Evolutionary conservation across 208 protist genomes (phyloP).

Genomic region (Blastocrithidia nonstop): DNA sequence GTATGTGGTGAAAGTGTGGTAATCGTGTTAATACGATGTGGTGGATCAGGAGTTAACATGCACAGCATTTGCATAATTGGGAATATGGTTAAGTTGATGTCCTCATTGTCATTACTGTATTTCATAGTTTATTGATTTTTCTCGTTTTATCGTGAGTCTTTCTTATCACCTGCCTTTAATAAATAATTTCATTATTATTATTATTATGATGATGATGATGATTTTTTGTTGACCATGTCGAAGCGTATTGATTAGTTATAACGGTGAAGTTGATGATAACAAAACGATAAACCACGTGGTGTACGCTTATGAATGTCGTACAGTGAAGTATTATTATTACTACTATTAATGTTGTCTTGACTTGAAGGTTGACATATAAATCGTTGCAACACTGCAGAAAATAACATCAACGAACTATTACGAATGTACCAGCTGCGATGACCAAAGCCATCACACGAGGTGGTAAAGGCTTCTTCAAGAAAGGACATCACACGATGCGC

Average conservation of each 20-base stretch:
- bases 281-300: conserved; percentile 45
- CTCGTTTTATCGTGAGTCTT: too few relatives aligned
- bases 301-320: conserved; percentile 55
- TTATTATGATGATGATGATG: too few relatives aligned
- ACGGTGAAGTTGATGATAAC: conserved; percentile 20
- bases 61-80: conserved; percentile 85
- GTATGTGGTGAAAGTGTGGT: too few relatives aligned
- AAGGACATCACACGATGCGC: conserved; percentile 36
- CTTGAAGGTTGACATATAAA: conserved; percentile 77
- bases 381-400: conserved; percentile 75
- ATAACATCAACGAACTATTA: conserved; percentile 87
- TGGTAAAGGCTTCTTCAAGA: conserved; percentile 67
- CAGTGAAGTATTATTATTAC: conserved; percentile 67
- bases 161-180: too few relatives aligned
- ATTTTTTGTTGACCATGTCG: neutral
- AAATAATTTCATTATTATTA: too few relatives aligned
- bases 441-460: conserved; percentile 67
- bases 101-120: neutral
- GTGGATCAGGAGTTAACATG: conserved; percentile 72
- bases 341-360: conserved; percentile 8
- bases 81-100: conserved; percentile 48
- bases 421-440: conserved; percentile 73
- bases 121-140: too few relatives aligned
- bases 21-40: too few relatives aligned
- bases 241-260: neutral